Percentiles rank a stretch among this genome's conserved stretches.
These are phyloP conservation scores for Solanum stenotomum DNA, from an alignment of 257 asterid genomes.

Conservation along the genomic window DNA sequence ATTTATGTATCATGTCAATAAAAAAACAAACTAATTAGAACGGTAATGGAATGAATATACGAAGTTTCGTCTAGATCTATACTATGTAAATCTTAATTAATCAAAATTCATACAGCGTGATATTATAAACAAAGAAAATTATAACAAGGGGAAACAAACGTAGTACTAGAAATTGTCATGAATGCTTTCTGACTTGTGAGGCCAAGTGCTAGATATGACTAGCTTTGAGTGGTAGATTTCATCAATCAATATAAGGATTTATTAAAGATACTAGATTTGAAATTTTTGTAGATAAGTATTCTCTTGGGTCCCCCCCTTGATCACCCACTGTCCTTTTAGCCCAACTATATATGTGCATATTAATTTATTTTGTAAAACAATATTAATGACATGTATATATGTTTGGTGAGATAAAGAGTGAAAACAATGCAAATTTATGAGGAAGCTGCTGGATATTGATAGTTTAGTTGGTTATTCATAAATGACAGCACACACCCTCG, in stretches of 20 bases:
- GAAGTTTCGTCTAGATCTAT: background rate
- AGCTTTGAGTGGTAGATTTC: background rate
- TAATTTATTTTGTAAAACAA: background rate
- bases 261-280: background rate
- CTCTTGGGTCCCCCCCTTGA: background rate
- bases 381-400: background rate
- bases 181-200: background rate
- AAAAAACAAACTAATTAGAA: no score
- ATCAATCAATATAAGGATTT: background rate
- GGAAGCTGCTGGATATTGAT: background rate
- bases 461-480: background rate
- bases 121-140: background rate
- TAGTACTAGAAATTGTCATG: background rate
- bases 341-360: background rate
- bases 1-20: no score
- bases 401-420: background rate
- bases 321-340: background rate
- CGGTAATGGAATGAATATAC: no score
- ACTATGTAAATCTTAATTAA: background rate
- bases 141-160: background rate
- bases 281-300: background rate
- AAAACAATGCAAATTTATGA: background rate
- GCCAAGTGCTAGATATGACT: background rate
- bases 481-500: background rate
- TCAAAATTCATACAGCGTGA: rapidly evolving